Percentiles rank a stretch among this genome's conserved stretches.
Conservation (phyloP, 306 rosid genomes). For the Rosa chinensis region DNA sequence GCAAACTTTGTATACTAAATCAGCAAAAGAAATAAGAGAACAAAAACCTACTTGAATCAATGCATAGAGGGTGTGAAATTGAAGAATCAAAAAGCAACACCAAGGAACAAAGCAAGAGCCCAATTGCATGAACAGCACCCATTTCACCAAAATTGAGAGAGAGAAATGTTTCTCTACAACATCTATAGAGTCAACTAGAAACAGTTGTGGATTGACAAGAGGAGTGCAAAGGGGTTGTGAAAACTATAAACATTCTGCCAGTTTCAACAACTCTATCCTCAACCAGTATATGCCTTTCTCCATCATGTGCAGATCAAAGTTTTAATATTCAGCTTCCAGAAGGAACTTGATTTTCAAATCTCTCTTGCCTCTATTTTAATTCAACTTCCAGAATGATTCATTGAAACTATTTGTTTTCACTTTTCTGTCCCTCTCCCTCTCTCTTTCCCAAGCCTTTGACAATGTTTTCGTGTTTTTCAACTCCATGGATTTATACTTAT, state of each 20-base stretch:
- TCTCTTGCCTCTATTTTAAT: constrained; percentile 18
- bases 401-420: not conserved
- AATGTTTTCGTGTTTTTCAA: not conserved
- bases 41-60: constrained; percentile 71
- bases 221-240: not conserved
- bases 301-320: not conserved
- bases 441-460: constrained; percentile 1
- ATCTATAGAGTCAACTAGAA: constrained; percentile 20
- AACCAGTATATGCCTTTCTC: not conserved
- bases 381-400: constrained; percentile 17
- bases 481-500: constrained; percentile 11
- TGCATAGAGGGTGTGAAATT: constrained; percentile 73
- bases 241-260: constrained; percentile 25
- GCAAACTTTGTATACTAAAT: constrained; percentile 3
- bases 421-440: not conserved
- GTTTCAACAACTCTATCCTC: constrained; percentile 20
- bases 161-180: constrained; percentile 20
- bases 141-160: constrained; percentile 35
- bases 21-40: not conserved
- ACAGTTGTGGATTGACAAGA: constrained; percentile 20
- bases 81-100: constrained; percentile 57
- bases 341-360: constrained; percentile 24
- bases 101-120: constrained; percentile 47
- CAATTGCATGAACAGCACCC: constrained; percentile 45
- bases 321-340: constrained; percentile 29